Base-by-base conservation (phyloP, 1,284 basidiomycete species). In the Trichosporon faecale region DNA sequence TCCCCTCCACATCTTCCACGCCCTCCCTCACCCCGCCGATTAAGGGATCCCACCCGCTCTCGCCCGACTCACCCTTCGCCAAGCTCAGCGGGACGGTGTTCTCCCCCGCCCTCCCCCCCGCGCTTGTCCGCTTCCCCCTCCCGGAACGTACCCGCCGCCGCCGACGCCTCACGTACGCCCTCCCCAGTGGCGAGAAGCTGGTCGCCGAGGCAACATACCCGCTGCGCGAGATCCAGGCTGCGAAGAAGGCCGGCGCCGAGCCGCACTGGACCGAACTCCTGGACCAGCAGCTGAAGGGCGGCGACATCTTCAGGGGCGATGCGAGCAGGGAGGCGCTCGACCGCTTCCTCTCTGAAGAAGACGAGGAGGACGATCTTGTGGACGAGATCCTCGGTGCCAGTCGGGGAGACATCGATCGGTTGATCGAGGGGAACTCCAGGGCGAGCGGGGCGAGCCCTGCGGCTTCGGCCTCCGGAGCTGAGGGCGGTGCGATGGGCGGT, bases 121-220 rank as follows among this genome's bases (percentile, higher is more conserved):
- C 67, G 1, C 73, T 75, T 44, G 49, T 72, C 37, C 72, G 70
- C n/a, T 70, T 66, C 44, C 72, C 70, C 18, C 65, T 73, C 0
- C 35, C 55, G 1, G 49, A 35, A 0, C 12, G 65, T 8, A 29
- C 65, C 1, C 44, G 29, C n/a, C 70, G 73, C 4, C 21, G 64
- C 23, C 73, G 73, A 5, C 66, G 70, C 18, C 44, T 76, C 21
- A 71, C 68, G 23, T 73, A 73, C 65, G 40, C 37, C n/a, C 35
- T 61, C 6, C 49, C 37, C 2, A 31, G 16, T 11, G 49, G 67
- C 29, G 61, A 61, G 16, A 64, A 61, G 16, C 57, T 71, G 11
- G 40, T 40, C 2, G 66, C 67, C 7, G 37, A 63, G 68, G 71
- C 69, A 61, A 46, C 57, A 14, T 73, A 71, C 68, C 64, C 69